These are phyloP conservation scores for Penicillium glabrum DNA, from an alignment of 2,329 filamentous ascomycete genomes.

Conservation along the genomic window DNA sequence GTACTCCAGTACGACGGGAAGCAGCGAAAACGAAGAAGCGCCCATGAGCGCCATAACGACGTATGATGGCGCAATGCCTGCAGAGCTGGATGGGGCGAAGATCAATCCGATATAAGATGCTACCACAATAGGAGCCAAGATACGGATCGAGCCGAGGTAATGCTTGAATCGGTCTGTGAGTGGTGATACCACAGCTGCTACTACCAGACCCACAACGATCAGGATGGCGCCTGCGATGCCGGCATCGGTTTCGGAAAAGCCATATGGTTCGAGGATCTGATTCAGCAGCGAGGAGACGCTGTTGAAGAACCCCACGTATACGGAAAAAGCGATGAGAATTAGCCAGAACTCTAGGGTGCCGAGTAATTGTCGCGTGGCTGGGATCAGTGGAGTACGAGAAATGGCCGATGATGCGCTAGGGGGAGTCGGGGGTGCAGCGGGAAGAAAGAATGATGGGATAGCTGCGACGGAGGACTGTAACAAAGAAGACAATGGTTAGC, in stretches of 20 bases:
- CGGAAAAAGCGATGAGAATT: slow-evolving; percentile 73
- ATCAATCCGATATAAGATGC: slow-evolving; percentile 74
- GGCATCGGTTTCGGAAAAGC: slow-evolving; percentile 77
- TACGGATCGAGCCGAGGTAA: slow-evolving; percentile 71
- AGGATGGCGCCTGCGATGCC: slow-evolving; percentile 87
- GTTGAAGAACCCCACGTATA: slow-evolving; percentile 95
- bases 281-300: slow-evolving; percentile 82
- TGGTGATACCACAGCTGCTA: slow-evolving; percentile 73
- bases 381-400: slow-evolving; percentile 52
- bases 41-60: slow-evolving; percentile 74
- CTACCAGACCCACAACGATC: slow-evolving; percentile 81
- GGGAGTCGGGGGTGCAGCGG: slow-evolving; percentile 73
- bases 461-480: slow-evolving; percentile 61
- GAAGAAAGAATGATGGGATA: slow-evolving; percentile 79
- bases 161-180: slow-evolving; percentile 82
- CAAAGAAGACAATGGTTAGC: not conserved
- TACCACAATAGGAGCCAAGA: slow-evolving; percentile 72
- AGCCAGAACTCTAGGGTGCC: slow-evolving; percentile 74
- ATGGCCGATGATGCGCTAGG: slow-evolving; percentile 66
- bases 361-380: slow-evolving; percentile 56
- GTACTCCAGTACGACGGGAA: slow-evolving; percentile 84
- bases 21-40: slow-evolving; percentile 73
- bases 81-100: slow-evolving; percentile 69
- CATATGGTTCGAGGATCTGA: slow-evolving; percentile 85
- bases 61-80: slow-evolving; percentile 60